Evolutionary conservation across 129 eudicot genomes (phyloP), one percentile per base, ranked within the genome.

Genomic region (Chrysanthemum seticuspe): DNA sequence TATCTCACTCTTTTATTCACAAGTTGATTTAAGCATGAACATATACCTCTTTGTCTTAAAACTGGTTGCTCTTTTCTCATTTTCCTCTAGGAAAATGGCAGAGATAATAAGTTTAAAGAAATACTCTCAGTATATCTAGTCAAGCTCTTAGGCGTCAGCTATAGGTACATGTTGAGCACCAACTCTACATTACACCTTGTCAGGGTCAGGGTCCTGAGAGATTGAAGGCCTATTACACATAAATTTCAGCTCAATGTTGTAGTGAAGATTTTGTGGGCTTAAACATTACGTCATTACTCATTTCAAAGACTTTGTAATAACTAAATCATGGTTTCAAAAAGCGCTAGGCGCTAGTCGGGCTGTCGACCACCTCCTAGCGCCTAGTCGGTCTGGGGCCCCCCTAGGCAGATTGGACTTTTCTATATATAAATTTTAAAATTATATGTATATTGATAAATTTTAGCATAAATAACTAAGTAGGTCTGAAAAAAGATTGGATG

Each of bases 291-390:
- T 29, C 4, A 29, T 29, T 29, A 29, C 50, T 69, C 29, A 52
- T 3, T 52, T 14, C 49, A 34, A 34, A 52, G 62, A 49, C 73
- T 49, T 69, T 51, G 64, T 52, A 63, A 51, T 66, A 52, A 62
- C n/a, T 65, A 40, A 19, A 50, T 7, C 21, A 19, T 19, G 21
- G 21, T 19, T 19, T 19, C 21, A 19, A 19, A 19, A 19, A 19
- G 21, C 21, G 21, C 21, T 19, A 19, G 21, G 21, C 21, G 21
- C 21, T 19, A 19, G 21, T 19, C 21, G 21, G 21, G 21, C 21
- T 19, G 21, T 19, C 21, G 21, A 19, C 21, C 21, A 19, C 21
- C 21, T 0, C 21, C 21, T 19, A 19, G 21, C 21, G 21, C 21
- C 21, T 19, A 19, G 21, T 19, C 21, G 21, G 21, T 19, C 21